Evolutionary conservation across 2,329 filamentous ascomycete species (phyloP).

Genomic region (Teratosphaeriaceae sp.): DNA sequence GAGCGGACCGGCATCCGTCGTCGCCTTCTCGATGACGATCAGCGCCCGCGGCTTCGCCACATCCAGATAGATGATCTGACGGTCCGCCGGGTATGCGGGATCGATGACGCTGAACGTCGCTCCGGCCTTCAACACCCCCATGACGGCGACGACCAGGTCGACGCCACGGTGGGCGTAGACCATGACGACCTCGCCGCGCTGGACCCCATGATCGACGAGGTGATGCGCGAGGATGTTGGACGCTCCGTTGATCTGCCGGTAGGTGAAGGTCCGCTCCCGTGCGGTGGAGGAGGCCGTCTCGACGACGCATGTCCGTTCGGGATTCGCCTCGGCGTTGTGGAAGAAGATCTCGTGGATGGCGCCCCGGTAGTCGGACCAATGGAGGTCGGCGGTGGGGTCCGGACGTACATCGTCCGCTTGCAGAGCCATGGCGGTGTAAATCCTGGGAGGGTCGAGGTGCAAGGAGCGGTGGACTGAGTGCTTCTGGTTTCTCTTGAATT

Average conservation of each 20-base stretch:
- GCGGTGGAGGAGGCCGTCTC: constrained; percentile 51
- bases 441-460: no score
- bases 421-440: constrained; percentile 16
- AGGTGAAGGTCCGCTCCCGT: constrained; percentile 58
- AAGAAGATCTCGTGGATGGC: constrained; percentile 66
- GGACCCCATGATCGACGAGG: constrained; percentile 64
- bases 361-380: constrained; percentile 60
- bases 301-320: constrained; percentile 61
- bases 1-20: constrained; percentile 59
- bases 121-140: constrained; percentile 61
- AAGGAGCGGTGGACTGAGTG: no score
- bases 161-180: constrained; percentile 81
- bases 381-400: constrained; percentile 60
- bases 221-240: constrained; percentile 76
- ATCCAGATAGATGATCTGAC: constrained; percentile 78
- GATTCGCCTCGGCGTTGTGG: constrained; percentile 59
- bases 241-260: constrained; percentile 78
- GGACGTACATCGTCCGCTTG: constrained; percentile 36
- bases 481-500: no score
- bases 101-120: constrained; percentile 63
- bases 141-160: constrained; percentile 68
- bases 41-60: constrained; percentile 68
- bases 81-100: constrained; percentile 71
- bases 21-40: constrained; percentile 66
- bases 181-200: constrained; percentile 85